Evolutionary conservation across 164 flowering plant genomes (phyloP).

Genomic region (Malania oleifera): DNA sequence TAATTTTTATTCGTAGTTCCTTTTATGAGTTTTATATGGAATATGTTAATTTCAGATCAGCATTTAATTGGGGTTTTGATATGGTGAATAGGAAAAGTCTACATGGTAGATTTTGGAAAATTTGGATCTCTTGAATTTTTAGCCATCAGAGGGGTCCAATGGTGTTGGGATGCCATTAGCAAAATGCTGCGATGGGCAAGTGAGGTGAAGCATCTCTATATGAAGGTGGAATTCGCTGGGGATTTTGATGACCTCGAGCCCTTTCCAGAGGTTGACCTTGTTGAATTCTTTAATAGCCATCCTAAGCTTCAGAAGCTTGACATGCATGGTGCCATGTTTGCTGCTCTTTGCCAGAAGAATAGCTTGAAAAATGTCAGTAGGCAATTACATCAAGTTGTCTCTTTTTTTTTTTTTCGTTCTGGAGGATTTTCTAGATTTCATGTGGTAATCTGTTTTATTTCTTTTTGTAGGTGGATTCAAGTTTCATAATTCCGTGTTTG

Average conservation of each 20-base stretch:
- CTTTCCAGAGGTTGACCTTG: slow-evolving; percentile 82
- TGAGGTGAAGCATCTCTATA: slow-evolving; percentile 69
- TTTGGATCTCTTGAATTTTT: slow-evolving; percentile 61
- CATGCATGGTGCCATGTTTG: slow-evolving; percentile 95
- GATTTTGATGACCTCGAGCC: slow-evolving; percentile 55
- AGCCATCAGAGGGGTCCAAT: slow-evolving; percentile 73
- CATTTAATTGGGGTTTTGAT: no score
- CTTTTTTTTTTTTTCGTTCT: not conserved
- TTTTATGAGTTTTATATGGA: no score
- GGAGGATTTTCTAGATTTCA: not conserved
- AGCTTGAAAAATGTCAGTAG: slow-evolving; percentile 70
- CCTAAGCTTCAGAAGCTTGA: slow-evolving; percentile 66
- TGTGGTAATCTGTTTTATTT: not conserved
- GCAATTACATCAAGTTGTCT: not conserved
- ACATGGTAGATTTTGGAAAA: slow-evolving; percentile 70
- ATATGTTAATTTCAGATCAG: no score
- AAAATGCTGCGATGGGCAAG: slow-evolving; percentile 62
- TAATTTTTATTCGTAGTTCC: no score
- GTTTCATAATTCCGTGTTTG: slow-evolving; percentile 61
- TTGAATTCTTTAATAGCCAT: slow-evolving; percentile 74
- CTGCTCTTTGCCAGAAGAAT: slow-evolving; percentile 83
- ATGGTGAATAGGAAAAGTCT: slow-evolving; percentile 49
- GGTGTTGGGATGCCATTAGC: slow-evolving; percentile 86
- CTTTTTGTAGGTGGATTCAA: slow-evolving; percentile 64
- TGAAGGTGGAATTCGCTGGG: slow-evolving; percentile 90